These are phyloP conservation scores for Skeletonema potamos DNA, from an alignment of 108 stramenopile genomes.

Conservation along the genomic window DNA sequence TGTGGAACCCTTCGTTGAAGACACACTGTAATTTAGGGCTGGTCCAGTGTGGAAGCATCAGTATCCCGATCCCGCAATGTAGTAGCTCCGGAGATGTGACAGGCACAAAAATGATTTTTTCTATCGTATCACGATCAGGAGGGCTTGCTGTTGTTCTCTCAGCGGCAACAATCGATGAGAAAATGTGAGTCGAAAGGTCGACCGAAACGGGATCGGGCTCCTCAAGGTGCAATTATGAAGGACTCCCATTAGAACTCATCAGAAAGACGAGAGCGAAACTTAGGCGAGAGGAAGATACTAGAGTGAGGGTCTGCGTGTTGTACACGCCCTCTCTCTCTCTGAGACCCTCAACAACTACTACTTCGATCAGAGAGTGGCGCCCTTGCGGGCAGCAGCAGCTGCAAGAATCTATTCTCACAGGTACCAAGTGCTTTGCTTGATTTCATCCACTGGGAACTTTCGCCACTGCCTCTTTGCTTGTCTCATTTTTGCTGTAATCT, in stretches of 20 bases:
- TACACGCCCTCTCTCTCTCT: too few relatives aligned
- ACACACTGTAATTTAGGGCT: too few relatives aligned
- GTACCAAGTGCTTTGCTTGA: conserved; percentile 49
- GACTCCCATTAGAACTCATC: too few relatives aligned
- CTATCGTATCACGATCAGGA: neutral
- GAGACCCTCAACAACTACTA: too few relatives aligned
- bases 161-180: neutral
- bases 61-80: too few relatives aligned
- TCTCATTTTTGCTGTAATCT: conserved; percentile 36
- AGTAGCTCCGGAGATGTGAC: too few relatives aligned
- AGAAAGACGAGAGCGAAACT: too few relatives aligned
- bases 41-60: too few relatives aligned
- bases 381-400: neutral
- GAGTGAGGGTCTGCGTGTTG: too few relatives aligned
- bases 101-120: neutral
- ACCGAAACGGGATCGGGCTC: neutral
- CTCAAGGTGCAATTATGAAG: neutral
- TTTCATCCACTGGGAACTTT: conserved; percentile 42
- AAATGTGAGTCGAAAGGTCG: neutral
- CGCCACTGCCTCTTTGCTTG: conserved; percentile 38
- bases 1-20: too few relatives aligned
- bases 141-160: neutral
- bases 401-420: conserved; percentile 6
- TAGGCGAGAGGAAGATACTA: too few relatives aligned
- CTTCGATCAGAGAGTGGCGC: too few relatives aligned